Base-by-base conservation (phyloP, 163 green algal species). In the Coccomyxa subellipsoidea region DNA sequence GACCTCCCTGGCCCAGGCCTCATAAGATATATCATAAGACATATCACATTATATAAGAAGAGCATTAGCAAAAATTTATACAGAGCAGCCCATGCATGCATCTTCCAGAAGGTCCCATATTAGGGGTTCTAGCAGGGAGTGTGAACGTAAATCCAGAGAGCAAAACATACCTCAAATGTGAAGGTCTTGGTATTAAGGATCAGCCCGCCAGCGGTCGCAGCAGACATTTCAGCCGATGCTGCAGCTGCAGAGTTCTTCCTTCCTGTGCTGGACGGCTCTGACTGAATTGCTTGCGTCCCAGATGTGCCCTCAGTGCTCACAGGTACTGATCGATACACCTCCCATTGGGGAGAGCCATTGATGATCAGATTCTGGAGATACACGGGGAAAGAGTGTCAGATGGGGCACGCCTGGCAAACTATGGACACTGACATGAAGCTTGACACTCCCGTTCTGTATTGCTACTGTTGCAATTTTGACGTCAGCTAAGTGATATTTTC, bases 311-410 rank as follows among this genome's bases (percentile, higher is more conserved):
- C 27, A 73, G 27, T 34, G 27, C 66, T 40, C 31, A 77, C 25
- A 18, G 70, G 70, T 31, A 94, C 85, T 0, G 82, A 84, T 2
- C 88, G 77, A 73, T 87, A 92, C 12, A 96, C 76, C 59, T 95
- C 84, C 92, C 92, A 96, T 1, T 78, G 78, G 0, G 92, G 88
- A 7, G 88, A 92, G 59, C 92, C 92, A 81, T 94, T 87, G 25
- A 95, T 87, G 4, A 96, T 89, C 81, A 93, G 85, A 36, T 85
- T 79, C 87, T 91, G 86, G 70, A 23, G 15, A 59, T 59, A 18
- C 47, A 59, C 4, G 47, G 15, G 4, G 5, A 12, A 59, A 8
- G 23, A n/a, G n/a, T n/a, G n/a, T n/a, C n/a, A n/a, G n/a, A n/a
- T n/a, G n/a, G n/a, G n/a, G n/a, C n/a, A n/a, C n/a, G n/a, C n/a